phyloP scores from a whole-genome alignment of 345 rosid genomes.

The Populus davidiana region DNA sequence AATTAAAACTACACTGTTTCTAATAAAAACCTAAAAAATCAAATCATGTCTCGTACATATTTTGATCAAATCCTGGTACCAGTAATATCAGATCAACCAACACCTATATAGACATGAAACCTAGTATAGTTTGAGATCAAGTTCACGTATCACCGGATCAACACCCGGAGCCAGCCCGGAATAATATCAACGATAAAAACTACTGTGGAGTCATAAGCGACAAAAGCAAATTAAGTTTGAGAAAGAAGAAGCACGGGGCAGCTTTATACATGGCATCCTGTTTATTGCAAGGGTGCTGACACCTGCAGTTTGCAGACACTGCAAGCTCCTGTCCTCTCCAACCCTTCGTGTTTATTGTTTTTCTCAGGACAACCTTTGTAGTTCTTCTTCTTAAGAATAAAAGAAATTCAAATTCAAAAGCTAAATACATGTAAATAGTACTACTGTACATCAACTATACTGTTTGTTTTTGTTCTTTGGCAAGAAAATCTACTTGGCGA shows the following conservation, averaged over 20 bases:
- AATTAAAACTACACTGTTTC: too few species aligned
- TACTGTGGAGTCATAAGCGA: neutral
- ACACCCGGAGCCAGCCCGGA: too few species aligned
- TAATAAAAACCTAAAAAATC: too few species aligned
- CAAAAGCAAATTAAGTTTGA: neutral
- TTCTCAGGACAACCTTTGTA: neutral
- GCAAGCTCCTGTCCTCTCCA: neutral
- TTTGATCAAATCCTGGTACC: too few species aligned
- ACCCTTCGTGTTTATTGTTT: neutral
- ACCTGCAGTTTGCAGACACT: neutral
- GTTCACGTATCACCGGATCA: too few species aligned
- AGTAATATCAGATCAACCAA: too few species aligned
- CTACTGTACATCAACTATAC: neutral
- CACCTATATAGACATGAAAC: neutral
- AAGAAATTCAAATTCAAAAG: neutral
- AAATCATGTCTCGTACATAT: too few species aligned
- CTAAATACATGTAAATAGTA: neutral
- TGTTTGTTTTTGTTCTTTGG: neutral
- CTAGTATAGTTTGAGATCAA: too few species aligned
- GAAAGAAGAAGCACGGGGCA: constrained; percentile 6
- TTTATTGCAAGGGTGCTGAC: constrained; percentile 13
- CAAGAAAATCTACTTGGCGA: neutral
- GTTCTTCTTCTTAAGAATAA: neutral
- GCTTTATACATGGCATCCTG: constrained; percentile 30
- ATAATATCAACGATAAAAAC: too few species aligned